Evolutionary conservation across 345 rosid genomes (phyloP).

Genomic region (Brassica carinata): DNA sequence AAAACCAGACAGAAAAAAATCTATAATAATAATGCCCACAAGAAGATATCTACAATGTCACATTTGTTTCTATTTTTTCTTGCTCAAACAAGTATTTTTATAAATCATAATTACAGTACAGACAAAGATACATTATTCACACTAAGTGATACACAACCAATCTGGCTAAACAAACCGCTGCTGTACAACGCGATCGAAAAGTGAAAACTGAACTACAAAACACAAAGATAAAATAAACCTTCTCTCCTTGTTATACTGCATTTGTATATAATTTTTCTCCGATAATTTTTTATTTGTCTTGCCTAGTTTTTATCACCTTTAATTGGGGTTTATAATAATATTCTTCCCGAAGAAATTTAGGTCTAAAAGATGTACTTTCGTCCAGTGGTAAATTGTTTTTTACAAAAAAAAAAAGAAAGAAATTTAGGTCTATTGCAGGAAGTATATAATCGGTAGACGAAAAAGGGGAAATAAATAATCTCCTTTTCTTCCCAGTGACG

Average conservation of each 20-base stretch:
- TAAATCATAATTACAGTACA: neutral
- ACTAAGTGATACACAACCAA: neutral
- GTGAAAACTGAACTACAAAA: neutral
- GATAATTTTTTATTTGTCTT: neutral
- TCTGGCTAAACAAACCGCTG: neutral
- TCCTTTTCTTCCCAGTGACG: neutral
- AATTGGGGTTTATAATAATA: neutral
- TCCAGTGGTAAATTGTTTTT: too few relatives aligned
- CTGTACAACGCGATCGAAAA: neutral
- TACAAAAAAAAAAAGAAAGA: too few relatives aligned
- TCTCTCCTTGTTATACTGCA: neutral
- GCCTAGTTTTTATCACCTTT: neutral
- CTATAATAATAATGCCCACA: neutral
- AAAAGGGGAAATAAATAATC: neutral
- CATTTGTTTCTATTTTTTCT: too few relatives aligned
- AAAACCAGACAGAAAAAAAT: too few relatives aligned
- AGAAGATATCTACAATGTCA: too few relatives aligned
- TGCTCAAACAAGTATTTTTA: too few relatives aligned
- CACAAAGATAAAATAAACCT: neutral
- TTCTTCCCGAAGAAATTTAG: neutral
- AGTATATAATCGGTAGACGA: too few relatives aligned
- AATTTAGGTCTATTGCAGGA: neutral
- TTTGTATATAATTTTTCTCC: neutral
- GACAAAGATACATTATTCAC: neutral
- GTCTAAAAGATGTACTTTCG: neutral